These are phyloP conservation scores for Ascochyta pisi DNA, from an alignment of 2,329 filamentous ascomycete genomes.

Conservation along the genomic window DNA sequence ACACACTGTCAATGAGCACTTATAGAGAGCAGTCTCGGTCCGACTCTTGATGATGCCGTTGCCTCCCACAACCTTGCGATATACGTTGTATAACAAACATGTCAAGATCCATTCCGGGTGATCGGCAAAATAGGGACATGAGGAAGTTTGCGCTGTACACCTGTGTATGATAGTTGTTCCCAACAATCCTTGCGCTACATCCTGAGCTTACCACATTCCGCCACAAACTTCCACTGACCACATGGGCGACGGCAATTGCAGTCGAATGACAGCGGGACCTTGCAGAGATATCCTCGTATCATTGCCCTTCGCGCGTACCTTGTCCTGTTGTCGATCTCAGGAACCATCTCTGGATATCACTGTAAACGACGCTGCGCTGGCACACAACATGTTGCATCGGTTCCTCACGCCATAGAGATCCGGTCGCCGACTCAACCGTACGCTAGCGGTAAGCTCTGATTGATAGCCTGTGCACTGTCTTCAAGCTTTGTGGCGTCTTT, in stretches of 20 bases:
- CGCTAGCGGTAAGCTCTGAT: constrained; percentile 20
- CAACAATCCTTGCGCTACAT: background rate
- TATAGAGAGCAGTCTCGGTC: background rate
- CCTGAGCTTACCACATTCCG: background rate
- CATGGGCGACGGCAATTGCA: background rate
- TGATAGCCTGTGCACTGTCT: constrained; percentile 31
- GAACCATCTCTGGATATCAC: constrained; percentile 16
- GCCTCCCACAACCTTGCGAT: background rate
- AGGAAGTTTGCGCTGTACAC: background rate
- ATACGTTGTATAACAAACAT: constrained; percentile 29
- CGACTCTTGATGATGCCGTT: background rate
- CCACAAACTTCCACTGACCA: background rate
- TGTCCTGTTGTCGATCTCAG: constrained; percentile 12
- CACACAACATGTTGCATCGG: constrained; percentile 10
- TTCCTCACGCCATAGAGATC: background rate
- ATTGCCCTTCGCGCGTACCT: constrained; percentile 9
- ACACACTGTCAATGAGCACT: background rate
- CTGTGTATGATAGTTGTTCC: background rate
- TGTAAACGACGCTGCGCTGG: constrained; percentile 17
- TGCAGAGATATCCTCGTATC: constrained; percentile 11
- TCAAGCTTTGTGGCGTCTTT: constrained; percentile 48
- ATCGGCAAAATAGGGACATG: background rate
- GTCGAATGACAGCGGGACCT: constrained; percentile 1
- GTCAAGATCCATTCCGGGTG: constrained; percentile 22
- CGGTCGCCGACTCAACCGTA: background rate